Evolutionary conservation across 202 grass and related monocot species (phyloP), one percentile per base, ranked within the genome.

Genomic region (Thinopyrum obtusiflorum): DNA sequence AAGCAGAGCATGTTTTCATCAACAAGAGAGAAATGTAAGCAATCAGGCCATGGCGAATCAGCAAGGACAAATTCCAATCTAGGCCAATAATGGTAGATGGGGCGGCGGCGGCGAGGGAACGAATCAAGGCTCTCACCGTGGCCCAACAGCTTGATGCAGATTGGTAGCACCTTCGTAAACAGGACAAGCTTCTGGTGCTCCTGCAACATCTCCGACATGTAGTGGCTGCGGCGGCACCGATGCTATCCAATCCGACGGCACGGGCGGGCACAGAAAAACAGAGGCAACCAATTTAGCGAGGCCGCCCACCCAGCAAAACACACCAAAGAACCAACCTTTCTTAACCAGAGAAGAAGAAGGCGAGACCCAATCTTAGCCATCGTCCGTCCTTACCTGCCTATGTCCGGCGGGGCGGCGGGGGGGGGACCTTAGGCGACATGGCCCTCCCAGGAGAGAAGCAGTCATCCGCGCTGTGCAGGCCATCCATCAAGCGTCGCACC

Each of bases 91-190:
- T 87, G 85, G 31, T 76, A 21, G 31, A 20, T 68, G 68, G 28
- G 61, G 53, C 65, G 64, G 32, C n/a, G n/a, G n/a, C 17, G 28
- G 31, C 7, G 4, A 73, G 1, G 63, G 23, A 68, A 33, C 1
- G 23, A 59, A 85, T 71, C 81, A 20, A 64, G 80, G 18, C 31
- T 44, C 85, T 87, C 39, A 94, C 96, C 96, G 91, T 96, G 90
- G 92, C 91, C 88, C 63, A 98, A 44, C 72, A 98, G 79, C 81
- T 87, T 91, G 85, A 88, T 94, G 91, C 93, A 98, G 88, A 89
- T 85, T 78, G 96, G 96, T 68, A 98, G 93, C 86, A 98, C 90
- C 89, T 98, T 91, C 91, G 93, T 90, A 89, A 98, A 95, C 51
- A 91, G 95, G 11, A 88, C 91, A 12, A 98, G 89, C 89, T 98